Evolutionary conservation across 306 rosid species (phyloP).

Genomic region (Senna siamea): DNA sequence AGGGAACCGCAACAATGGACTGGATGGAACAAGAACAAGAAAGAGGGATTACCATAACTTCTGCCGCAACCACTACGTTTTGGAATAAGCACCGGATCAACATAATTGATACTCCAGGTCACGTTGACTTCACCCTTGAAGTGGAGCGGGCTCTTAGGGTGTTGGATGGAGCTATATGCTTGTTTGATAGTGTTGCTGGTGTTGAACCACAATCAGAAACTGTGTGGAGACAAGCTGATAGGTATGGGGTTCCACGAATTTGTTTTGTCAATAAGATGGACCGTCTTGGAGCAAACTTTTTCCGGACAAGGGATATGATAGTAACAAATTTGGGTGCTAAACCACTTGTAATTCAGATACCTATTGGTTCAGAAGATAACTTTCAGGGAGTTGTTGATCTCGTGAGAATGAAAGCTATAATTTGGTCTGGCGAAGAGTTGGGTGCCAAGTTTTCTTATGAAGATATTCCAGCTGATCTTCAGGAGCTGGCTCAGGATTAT

Average conservation of each 20-base stretch:
- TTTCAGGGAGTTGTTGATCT: conserved; percentile 89
- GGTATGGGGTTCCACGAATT: conserved; percentile 92
- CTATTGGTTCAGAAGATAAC: conserved; percentile 84
- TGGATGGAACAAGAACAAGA: conserved; percentile 99
- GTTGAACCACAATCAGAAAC: conserved; percentile 98
- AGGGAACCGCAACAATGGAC: conserved; percentile 98
- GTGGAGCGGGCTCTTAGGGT: conserved; percentile 98
- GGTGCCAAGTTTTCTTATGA: conserved; percentile 82
- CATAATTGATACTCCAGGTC: conserved; percentile 97
- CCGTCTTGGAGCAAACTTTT: conserved; percentile 94
- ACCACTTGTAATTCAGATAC: conserved; percentile 90
- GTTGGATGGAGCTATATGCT: conserved; percentile 95
- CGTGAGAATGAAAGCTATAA: conserved; percentile 87
- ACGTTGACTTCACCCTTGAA: conserved; percentile 94
- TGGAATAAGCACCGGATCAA: conserved; percentile 94
- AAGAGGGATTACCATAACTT: conserved; percentile 96
- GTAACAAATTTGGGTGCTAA: conserved; percentile 92
- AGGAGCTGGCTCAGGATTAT: conserved; percentile 75
- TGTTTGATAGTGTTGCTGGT: conserved; percentile 98
- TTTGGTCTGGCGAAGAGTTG: conserved; percentile 96
- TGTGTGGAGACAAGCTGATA: conserved; percentile 99
- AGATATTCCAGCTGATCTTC: conserved; percentile 79
- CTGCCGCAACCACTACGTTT: conserved; percentile 97
- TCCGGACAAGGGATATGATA: conserved; percentile 95
- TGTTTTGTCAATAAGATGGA: conserved; percentile 98